Percentiles rank a stretch among this genome's conserved stretches.
Conservation (phyloP, 108 stramenopile species). For the Mediolabrus comicus region DNA sequence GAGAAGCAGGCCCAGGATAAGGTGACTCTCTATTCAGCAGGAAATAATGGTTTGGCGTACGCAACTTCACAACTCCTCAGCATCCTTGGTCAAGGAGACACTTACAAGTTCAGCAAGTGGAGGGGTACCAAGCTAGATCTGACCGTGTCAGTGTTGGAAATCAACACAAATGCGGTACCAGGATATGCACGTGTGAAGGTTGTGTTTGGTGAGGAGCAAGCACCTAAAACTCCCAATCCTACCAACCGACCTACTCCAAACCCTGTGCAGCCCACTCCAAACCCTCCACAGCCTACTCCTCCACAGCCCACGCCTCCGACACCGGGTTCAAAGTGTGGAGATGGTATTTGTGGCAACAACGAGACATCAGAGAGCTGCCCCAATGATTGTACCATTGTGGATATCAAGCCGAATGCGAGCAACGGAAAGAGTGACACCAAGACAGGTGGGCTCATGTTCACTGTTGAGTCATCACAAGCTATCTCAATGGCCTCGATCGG, state of each 20-base stretch:
- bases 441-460: neutral
- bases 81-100: slow-evolving; percentile 1
- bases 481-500: neutral
- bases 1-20: slow-evolving; percentile 2
- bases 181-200: slow-evolving; percentile 25
- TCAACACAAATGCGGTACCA: slow-evolving; percentile 14
- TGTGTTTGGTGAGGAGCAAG: slow-evolving; percentile 1
- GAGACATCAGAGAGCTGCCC: neutral
- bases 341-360: neutral
- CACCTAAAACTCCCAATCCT: neutral
- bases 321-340: neutral
- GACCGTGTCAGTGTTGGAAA: slow-evolving; percentile 9
- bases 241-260: neutral
- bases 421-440: neutral
- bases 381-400: neutral
- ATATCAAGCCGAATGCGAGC: neutral
- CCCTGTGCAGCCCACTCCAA: neutral
- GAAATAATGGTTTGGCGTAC: slow-evolving; percentile 15
- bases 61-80: slow-evolving; percentile 8
- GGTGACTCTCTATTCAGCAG: slow-evolving; percentile 1
- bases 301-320: neutral
- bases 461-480: neutral
- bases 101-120: slow-evolving; percentile 8
- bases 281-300: neutral
- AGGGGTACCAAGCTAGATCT: slow-evolving; percentile 4